Evolutionary conservation across 345 rosid genomes (phyloP), one percentile per base, ranked within the genome.

Genomic region (Gynandropsis gynandra): DNA sequence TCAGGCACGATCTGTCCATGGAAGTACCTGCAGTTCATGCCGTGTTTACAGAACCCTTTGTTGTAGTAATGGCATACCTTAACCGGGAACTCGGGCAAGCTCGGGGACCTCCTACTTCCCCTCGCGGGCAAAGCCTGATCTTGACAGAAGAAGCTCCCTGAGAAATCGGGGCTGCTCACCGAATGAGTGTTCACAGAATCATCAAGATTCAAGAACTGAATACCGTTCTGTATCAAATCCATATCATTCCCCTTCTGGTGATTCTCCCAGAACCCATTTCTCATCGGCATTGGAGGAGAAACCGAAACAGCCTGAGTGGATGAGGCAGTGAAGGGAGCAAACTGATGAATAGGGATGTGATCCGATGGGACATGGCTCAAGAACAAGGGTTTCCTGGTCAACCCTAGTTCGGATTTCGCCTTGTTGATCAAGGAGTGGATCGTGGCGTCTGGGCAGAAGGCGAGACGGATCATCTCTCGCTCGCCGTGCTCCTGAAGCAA

Each of bases 41-140:
- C 99, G 4, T 93, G 97, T 69, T 88, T 93, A 58, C 97, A 93
- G 39, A 68, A 81, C 8, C 99, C 95, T 60, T 83, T 93, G 50
- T 10, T 77, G 62, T 78, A 88, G 80, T 85, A 93, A 67, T 83
- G 97, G 50, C 99, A 93, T 13, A 80, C 51, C 72, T 85, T 93
- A n/a, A 81, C 78, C 1, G 95, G 89, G 56, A 82, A 82, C 37
- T 81, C 93, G 0, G 93, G 89, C 74, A 85, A 61, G 62, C 93
- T 84, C 0, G 95, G 88, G 13, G 94, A 89, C 71, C 84, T 75
- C 35, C 86, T 70, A 47, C 78, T 78, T 10, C 69, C 64, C 66
- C 84, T 76, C 27, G 65, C 76, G 46, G 75, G 71, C 42, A 72
- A 47, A 31, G 66, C 56, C 35, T 68, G 76, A 17, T 79, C 85